These are phyloP conservation scores for Phascolomyces articulosus DNA, from an alignment of 371 early-diverging fungal genomes.

Conservation along the genomic window DNA sequence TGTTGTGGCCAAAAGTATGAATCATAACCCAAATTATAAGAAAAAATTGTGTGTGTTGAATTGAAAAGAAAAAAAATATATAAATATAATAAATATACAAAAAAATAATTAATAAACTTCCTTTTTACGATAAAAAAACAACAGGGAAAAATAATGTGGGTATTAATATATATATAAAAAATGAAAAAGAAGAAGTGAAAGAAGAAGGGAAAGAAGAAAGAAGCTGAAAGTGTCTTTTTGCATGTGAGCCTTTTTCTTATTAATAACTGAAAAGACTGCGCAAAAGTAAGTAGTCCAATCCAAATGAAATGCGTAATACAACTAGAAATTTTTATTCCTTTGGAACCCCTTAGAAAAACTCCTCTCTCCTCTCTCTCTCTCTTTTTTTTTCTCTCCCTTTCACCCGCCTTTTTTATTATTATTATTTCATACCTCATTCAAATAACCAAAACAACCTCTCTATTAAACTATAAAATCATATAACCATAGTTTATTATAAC, in stretches of 20 bases:
- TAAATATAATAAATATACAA: not conserved
- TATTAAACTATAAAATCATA: not conserved
- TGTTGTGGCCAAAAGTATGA: slow-evolving; percentile 4
- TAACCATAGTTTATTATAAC: no score
- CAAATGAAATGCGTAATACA: no score
- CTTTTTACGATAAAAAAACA: not conserved
- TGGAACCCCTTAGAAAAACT: no score
- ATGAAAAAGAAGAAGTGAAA: slow-evolving; percentile 2
- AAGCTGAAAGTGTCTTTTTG: not conserved
- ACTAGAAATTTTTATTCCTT: no score
- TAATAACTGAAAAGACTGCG: no score
- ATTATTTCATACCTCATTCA: no score
- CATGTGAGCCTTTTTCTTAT: no score
- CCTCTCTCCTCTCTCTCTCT: no score
- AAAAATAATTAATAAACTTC: not conserved
- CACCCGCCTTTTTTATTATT: no score
- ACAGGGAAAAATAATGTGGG: not conserved
- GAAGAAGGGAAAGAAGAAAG: not conserved
- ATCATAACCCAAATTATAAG: slow-evolving; percentile 8
- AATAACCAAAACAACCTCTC: not conserved
- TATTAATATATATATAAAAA: not conserved
- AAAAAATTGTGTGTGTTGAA: not conserved
- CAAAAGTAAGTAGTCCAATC: no score
- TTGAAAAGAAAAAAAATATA: no score
- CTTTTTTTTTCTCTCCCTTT: no score